Evolutionary conservation across 2,329 filamentous ascomycete genomes (phyloP), one percentile per base, ranked within the genome.

Genomic region (Pyricularia pennisetigena): DNA sequence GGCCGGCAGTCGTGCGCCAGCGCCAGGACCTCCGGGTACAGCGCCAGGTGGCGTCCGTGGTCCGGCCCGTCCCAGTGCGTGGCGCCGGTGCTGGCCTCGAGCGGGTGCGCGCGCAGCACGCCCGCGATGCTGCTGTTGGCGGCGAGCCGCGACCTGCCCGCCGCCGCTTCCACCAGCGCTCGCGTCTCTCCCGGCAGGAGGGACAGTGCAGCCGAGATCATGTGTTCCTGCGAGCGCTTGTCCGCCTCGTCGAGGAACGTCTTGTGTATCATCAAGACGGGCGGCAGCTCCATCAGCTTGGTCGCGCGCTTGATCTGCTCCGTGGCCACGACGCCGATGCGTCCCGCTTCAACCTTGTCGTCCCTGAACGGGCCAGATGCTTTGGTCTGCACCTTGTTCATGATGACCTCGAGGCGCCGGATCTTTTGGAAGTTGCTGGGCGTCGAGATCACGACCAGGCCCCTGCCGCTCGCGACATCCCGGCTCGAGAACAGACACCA

Each of bases 1-100:
- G 79, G 78, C 29, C 78, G 79, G 70, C 80, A 82, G 26, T 77
- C 78, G 72, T 81, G 80, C 67, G 78, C 78, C 14, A 80, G 63
- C 1, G 76, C 67, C 23, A 74, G 71, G 0, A 76, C 74, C 71
- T 81, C 78, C 0, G 79, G 79, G 68, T 78, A 81, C 62, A 71
- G 71, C 67, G 69, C 70, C 54, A 70, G 72, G 69, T 76, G 74
- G 23, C 68, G 59, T 0, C 62, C 10, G 49, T 59, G 49, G 28
- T 62, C 65, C 10, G 65, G 32, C 8, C 54, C 54, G 65, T 67
- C 65, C 65, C 65, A 67, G 49, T 61, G 28, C 5, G 68, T 68
- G 24, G 67, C 69, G 24, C 72, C 72, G 3, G 75, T 68, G 67
- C 72, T 70, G 65, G 73, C 69, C 57, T 76, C 73, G 68, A 74